A percentile compares a stretch with the other conserved stretches of the same genome.
phyloP scores from a whole-genome alignment of 768 basidiomycete species.

The Cytidiella melzeri region DNA sequence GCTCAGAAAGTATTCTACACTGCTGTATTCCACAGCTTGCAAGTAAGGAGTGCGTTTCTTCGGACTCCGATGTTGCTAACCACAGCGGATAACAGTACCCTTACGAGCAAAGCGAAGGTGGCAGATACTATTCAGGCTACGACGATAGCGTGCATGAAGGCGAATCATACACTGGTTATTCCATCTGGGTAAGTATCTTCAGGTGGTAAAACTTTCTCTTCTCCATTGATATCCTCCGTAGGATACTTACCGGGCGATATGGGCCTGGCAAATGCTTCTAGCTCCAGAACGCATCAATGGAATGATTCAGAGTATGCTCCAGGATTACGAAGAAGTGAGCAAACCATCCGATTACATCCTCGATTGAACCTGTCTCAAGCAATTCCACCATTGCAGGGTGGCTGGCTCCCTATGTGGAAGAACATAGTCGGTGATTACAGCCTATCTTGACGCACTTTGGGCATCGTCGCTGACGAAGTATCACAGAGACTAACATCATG shows the following conservation, averaged over 20 bases:
- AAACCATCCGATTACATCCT: neutral
- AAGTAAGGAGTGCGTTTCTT: constrained; percentile 39
- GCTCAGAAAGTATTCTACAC: constrained; percentile 45
- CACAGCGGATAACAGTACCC: too few relatives aligned
- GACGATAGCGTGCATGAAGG: constrained; percentile 58
- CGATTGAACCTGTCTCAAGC: too few relatives aligned
- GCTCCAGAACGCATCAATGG: constrained; percentile 71
- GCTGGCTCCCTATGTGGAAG: constrained; percentile 91
- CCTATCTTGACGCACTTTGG: neutral
- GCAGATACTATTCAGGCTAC: constrained; percentile 72
- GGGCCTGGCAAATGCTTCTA: constrained; percentile 74
- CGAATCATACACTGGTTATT: constrained; percentile 75
- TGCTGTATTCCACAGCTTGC: constrained; percentile 55
- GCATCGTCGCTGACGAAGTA: neutral
- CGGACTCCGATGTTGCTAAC: too few relatives aligned
- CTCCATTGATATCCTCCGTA: constrained; percentile 21
- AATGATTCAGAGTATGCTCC: constrained; percentile 76
- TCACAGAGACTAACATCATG: constrained; percentile 77
- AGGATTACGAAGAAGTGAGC: constrained; percentile 62
- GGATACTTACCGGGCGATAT: constrained; percentile 76
- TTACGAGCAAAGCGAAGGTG: constrained; percentile 64
- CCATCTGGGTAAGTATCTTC: constrained; percentile 56
- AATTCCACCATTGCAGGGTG: constrained; percentile 37
- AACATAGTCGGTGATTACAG: constrained; percentile 55
- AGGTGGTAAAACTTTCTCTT: neutral